These are phyloP conservation scores for Prototheca cutis DNA, from an alignment of 163 green algal species.

Conservation along the genomic window DNA sequence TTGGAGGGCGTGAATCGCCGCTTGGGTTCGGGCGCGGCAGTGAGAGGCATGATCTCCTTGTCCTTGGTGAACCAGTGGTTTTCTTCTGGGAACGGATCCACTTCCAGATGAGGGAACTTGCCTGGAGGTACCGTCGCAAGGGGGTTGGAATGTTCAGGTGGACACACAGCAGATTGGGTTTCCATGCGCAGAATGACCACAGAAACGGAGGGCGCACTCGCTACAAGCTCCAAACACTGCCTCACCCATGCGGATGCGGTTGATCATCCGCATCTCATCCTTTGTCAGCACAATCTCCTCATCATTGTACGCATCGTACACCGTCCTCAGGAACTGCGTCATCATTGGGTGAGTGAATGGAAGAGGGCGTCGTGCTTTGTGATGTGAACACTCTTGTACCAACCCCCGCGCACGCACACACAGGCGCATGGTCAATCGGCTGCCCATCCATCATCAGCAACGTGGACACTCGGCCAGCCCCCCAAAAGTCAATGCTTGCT, in stretches of 20 bases:
- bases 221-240: neutral
- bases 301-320: constrained; percentile 97
- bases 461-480: neutral
- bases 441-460: no score
- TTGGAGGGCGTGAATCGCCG: constrained; percentile 91
- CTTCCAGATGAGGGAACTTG: constrained; percentile 78
- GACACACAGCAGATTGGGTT: no score
- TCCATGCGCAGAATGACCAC: no score
- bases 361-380: no score
- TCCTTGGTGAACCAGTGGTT: constrained; percentile 79
- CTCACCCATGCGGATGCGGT: constrained; percentile 66
- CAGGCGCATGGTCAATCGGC: no score
- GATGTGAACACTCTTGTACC: no score
- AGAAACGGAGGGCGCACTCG: neutral
- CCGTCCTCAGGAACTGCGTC: constrained; percentile 46
- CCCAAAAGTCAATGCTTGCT: neutral
- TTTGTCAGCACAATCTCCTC: constrained; percentile 79
- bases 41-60: constrained; percentile 63
- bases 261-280: constrained; percentile 86
- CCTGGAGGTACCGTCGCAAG: no score
- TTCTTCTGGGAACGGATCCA: constrained; percentile 76
- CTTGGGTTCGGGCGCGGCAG: constrained; percentile 82
- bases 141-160: no score
- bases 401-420: no score
- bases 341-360: no score